Percentiles rank a stretch among this genome's conserved stretches.
Conservation (phyloP, 305 asterid species). For the Rubia balearica region DNA sequence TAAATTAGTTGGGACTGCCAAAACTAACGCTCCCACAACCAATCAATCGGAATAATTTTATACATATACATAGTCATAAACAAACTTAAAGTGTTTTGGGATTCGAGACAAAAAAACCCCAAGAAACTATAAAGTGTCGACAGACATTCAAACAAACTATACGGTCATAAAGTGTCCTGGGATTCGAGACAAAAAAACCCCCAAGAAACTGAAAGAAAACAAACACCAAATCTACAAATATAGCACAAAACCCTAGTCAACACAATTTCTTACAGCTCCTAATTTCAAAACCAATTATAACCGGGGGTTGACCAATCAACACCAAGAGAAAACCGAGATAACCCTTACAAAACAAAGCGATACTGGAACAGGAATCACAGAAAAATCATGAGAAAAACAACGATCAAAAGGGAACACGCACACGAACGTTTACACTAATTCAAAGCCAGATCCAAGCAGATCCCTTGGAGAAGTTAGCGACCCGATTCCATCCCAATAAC, state of each 20-base stretch:
- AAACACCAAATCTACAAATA: not conserved
- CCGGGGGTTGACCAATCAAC: constrained; percentile 6
- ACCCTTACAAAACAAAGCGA: not conserved
- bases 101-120: not conserved
- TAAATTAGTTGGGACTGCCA: not conserved
- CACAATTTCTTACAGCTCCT: not conserved
- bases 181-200: not conserved
- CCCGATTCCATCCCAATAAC: constrained; percentile 4
- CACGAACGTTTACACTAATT: constrained; percentile 11
- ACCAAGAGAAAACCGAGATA: not conserved
- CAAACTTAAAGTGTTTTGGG: no score
- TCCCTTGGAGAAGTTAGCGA: constrained; percentile 7
- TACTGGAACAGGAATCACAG: not conserved
- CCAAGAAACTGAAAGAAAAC: not conserved
- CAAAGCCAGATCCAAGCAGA: constrained; percentile 25
- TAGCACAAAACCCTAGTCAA: constrained; percentile 6
- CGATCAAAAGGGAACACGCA: not conserved
- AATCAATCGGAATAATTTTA: not conserved
- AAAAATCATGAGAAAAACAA: not conserved
- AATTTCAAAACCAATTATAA: not conserved
- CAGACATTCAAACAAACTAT: not conserved
- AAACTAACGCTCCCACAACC: not conserved
- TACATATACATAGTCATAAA: not conserved
- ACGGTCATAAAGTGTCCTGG: not conserved
- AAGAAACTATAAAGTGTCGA: not conserved